phyloP scores from a whole-genome alignment of 1,284 basidiomycete species.

The Boletus semigastroideus region DNA sequence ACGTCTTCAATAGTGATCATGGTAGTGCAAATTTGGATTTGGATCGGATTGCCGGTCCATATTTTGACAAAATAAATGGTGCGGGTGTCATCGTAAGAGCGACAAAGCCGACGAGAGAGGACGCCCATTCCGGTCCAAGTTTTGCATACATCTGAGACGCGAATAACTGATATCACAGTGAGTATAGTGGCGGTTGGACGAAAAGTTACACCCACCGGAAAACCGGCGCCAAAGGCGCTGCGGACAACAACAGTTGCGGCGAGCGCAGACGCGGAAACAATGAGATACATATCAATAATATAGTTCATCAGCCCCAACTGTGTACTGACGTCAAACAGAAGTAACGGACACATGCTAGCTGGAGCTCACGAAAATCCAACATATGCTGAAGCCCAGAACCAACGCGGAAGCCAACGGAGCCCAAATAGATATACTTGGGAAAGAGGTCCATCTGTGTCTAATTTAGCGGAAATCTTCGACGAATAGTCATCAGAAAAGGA shows the following conservation, averaged over 20 bases:
- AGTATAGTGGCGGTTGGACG: constrained; percentile 1
- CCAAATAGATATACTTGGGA: constrained; percentile 53
- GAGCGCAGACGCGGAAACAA: constrained; percentile 58
- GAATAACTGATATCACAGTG: constrained; percentile 40
- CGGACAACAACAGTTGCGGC: constrained; percentile 55
- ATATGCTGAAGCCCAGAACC: constrained; percentile 54
- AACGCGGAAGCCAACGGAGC: constrained; percentile 54
- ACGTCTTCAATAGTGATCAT: constrained; percentile 11
- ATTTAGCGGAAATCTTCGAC: not conserved
- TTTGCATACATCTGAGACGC: constrained; percentile 52
- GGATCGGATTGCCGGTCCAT: constrained; percentile 43
- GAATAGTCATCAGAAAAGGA: not conserved
- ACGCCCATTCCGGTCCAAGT: constrained; percentile 55
- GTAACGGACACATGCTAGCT: not conserved
- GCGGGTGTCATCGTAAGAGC: constrained; percentile 53
- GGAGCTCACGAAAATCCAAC: constrained; percentile 55
- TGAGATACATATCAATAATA: constrained; percentile 58
- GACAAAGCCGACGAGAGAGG: constrained; percentile 51
- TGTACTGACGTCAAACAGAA: not conserved
- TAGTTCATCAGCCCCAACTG: constrained; percentile 56
- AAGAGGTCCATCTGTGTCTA: constrained; percentile 50
- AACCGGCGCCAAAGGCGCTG: constrained; percentile 55
- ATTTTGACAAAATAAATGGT: constrained; percentile 51
- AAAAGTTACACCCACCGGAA: constrained; percentile 44
- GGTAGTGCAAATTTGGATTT: constrained; percentile 44